Evolutionary conservation across 306 rosid genomes (phyloP).

Genomic region (Herpetospermum pedunculosum): DNA sequence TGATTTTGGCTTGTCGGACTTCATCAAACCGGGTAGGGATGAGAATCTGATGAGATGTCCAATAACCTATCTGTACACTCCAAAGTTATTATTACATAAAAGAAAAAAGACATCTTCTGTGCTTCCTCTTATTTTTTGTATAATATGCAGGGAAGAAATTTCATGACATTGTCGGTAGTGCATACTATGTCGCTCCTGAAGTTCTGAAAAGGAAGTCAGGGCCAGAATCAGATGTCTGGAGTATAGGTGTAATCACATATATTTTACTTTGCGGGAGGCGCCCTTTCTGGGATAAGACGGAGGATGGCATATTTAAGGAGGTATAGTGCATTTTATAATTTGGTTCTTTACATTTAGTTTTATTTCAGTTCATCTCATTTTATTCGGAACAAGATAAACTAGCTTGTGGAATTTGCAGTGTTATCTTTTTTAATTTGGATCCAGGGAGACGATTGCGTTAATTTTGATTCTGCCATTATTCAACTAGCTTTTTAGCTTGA

Average conservation of each 20-base stretch:
- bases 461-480: neutral
- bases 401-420: neutral
- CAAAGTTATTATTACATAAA: slow-evolving; percentile 11
- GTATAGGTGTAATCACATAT: slow-evolving; percentile 96
- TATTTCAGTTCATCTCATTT: neutral
- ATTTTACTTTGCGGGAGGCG: slow-evolving; percentile 97
- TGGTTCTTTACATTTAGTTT: slow-evolving; percentile 6
- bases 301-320: slow-evolving; percentile 99
- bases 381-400: neutral
- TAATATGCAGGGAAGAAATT: slow-evolving; percentile 62
- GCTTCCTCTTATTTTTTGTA: slow-evolving; percentile 14
- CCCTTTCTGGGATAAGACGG: slow-evolving; percentile 99
- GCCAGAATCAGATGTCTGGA: slow-evolving; percentile 99
- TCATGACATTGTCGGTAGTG: slow-evolving; percentile 95
- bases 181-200: slow-evolving; percentile 98
- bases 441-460: neutral
- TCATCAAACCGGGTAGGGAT: slow-evolving; percentile 78
- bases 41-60: neutral
- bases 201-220: slow-evolving; percentile 94
- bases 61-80: neutral
- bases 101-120: slow-evolving; percentile 5
- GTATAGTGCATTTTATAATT: slow-evolving; percentile 28
- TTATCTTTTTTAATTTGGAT: neutral
- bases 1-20: slow-evolving; percentile 97
- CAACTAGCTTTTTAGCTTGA: neutral